Base-by-base conservation (phyloP, 2,329 filamentous ascomycete species). In the Tothia fuscella region DNA sequence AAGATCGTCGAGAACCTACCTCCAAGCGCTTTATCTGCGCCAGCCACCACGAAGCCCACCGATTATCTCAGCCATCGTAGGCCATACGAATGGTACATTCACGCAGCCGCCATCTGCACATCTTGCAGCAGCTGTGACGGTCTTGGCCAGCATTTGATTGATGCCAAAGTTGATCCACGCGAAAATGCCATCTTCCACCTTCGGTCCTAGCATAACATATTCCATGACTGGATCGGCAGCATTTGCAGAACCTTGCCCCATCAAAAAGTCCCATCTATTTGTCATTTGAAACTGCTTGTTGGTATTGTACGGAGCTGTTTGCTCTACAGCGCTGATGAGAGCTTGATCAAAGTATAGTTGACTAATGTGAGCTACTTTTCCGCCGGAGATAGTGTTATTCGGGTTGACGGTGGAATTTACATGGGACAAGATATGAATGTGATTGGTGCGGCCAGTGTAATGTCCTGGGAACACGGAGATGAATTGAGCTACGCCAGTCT, bases 341-440 rank as follows among this genome's bases (percentile, higher is more conserved):
- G 65, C 62, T 53, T 79, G 70, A 54, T 81, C 74, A 43, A 76
- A 76, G 65, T 76, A 81, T 38, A 77, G 53, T 54, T 82, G 77
- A 14, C 77, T 76, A 29, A 80, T 66, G 58, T 81, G 76, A 6
- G 70, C 67, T 44, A 72, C 66, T 38, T 59, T 63, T 13, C 64
- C 63, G 58, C 17, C 38, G 22, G 43, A 38, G 2, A 35, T 20
- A 4, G 38, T 45, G 26, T 22, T 26, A 25, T 43, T 45, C 16
- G 28, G 14, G 10, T 19, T 30, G 10, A 35, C 30, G 10, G 38
- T 12, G 10, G 30, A 20, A 14, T 22, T 25, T 10, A 34, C 24
- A 21, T 24, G 43, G 35, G 17, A 20, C 24, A 28, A 26, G 22
- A 44, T 37, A 26, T 47, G 45, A 19, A 47, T 42, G 17, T 47